Evolutionary conservation across 2,329 filamentous ascomycete species (phyloP).

Genomic region (Penicillium italicum): DNA sequence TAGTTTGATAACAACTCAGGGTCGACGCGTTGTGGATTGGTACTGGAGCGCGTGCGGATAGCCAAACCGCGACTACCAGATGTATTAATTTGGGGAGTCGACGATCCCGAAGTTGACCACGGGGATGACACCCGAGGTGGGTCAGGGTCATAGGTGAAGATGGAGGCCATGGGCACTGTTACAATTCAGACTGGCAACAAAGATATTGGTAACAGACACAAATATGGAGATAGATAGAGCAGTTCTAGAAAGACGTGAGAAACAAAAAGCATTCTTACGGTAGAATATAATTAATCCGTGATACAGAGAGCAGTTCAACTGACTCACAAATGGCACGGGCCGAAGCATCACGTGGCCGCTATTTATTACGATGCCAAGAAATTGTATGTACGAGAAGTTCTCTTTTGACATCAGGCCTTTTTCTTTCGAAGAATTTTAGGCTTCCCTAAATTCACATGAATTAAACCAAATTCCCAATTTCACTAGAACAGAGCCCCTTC

Average conservation of each 20-base stretch:
- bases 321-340: slow-evolving; percentile 20
- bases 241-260: background rate
- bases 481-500: background rate
- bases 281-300: slow-evolving; percentile 1
- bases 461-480: background rate
- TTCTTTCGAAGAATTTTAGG: slow-evolving; percentile 7
- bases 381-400: background rate
- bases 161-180: slow-evolving; percentile 69
- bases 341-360: slow-evolving; percentile 17
- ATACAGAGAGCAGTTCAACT: slow-evolving; percentile 5
- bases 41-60: slow-evolving; percentile 29
- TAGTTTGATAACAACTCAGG: slow-evolving; percentile 50
- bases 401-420: background rate
- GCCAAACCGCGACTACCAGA: slow-evolving; percentile 23
- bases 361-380: background rate
- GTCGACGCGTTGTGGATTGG: slow-evolving; percentile 41
- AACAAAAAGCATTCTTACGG: slow-evolving; percentile 17
- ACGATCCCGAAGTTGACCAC: slow-evolving; percentile 64
- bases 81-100: slow-evolving; percentile 36
- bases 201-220: slow-evolving; percentile 12
- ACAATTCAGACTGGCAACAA: slow-evolving; percentile 12
- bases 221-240: slow-evolving; percentile 4
- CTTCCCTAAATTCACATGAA: background rate
- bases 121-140: slow-evolving; percentile 85
- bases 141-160: slow-evolving; percentile 91